These are phyloP conservation scores for Leccinum boreale DNA, from an alignment of 768 basidiomycete genomes.

Conservation along the genomic window DNA sequence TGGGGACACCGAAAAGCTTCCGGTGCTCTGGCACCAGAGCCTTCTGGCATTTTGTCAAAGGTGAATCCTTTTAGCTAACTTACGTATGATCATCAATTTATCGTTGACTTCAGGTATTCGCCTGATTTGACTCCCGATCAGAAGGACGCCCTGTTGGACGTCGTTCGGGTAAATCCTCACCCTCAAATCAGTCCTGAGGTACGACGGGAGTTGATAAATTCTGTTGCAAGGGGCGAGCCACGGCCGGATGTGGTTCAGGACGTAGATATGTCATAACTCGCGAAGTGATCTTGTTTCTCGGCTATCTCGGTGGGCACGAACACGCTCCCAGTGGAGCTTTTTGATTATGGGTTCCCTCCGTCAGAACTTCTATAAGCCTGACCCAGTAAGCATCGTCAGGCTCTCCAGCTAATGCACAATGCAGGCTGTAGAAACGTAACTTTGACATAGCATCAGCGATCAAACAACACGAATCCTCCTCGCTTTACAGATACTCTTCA, in stretches of 20 bases:
- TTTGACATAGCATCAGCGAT: not conserved
- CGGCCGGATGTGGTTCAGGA: slow-evolving; percentile 63
- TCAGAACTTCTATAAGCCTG: not conserved
- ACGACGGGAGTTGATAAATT: slow-evolving; percentile 84
- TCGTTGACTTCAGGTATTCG: slow-evolving; percentile 62
- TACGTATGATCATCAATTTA: not conserved
- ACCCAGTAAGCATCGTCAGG: not conserved
- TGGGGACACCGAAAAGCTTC: slow-evolving; percentile 75
- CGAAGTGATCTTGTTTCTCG: not conserved
- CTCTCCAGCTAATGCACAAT: not conserved
- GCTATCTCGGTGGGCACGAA: not conserved
- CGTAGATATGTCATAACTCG: slow-evolving; percentile 52
- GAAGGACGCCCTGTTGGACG: slow-evolving; percentile 95
- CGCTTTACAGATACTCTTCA: not conserved
- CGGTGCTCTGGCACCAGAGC: slow-evolving; percentile 99
- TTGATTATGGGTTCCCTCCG: slow-evolving; percentile 19
- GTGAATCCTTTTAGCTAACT: slow-evolving; percentile 38
- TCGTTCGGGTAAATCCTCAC: slow-evolving; percentile 82
- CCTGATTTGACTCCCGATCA: slow-evolving; percentile 95
- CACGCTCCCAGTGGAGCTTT: too few species aligned
- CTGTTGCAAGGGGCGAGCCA: slow-evolving; percentile 82
- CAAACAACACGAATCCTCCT: not conserved
- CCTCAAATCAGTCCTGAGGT: slow-evolving; percentile 87
- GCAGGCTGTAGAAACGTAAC: not conserved
- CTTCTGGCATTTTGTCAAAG: slow-evolving; percentile 91